phyloP scores from a whole-genome alignment of 208 protist genomes.

The Trichomonas vaginalis region DNA sequence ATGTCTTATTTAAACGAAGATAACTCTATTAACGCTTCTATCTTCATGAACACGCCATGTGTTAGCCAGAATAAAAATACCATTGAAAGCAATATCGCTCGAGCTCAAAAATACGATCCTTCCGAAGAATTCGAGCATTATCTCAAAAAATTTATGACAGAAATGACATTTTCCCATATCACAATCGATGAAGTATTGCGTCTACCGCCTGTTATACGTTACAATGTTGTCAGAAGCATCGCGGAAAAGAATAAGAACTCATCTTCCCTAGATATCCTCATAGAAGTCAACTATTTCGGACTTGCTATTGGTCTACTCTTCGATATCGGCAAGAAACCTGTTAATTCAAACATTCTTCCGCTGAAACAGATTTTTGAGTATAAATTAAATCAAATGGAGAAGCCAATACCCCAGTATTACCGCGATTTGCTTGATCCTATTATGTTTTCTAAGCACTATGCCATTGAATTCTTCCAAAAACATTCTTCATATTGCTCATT shows the following conservation, averaged over 20 bases:
- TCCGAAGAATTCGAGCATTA: too few species aligned
- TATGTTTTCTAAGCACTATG: too few species aligned
- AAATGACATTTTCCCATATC: neutral
- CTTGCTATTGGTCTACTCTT: neutral
- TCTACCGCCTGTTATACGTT: neutral
- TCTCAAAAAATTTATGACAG: too few species aligned
- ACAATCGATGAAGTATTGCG: neutral
- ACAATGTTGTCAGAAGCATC: neutral
- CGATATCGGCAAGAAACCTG: neutral
- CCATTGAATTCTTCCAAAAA: neutral
- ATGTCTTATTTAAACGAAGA: neutral
- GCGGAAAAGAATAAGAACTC: neutral
- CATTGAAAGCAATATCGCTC: too few species aligned
- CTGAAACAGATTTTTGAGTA: neutral
- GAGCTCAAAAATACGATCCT: too few species aligned
- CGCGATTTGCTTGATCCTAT: too few species aligned
- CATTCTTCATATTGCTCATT: neutral
- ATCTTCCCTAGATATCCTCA: neutral
- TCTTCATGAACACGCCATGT: neutral
- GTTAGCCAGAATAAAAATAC: neutral
- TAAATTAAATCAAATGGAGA: neutral
- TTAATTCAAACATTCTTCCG: neutral
- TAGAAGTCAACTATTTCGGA: neutral
- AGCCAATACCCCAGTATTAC: neutral
- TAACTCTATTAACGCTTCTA: neutral